Conservation (phyloP, 2,329 filamentous ascomycete genomes). For the Nemania abortiva region DNA sequence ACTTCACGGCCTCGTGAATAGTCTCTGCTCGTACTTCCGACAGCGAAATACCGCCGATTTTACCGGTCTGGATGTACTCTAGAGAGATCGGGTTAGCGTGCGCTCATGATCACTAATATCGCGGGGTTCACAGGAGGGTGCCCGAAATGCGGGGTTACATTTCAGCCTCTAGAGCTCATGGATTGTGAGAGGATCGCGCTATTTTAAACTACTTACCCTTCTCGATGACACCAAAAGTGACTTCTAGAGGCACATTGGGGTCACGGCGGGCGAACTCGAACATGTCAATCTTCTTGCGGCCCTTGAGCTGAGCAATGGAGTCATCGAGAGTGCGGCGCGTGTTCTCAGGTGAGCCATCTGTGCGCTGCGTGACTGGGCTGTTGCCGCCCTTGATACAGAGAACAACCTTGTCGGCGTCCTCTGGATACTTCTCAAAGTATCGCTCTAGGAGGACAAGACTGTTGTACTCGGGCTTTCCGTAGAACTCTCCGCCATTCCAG, state of each 20-base stretch:
- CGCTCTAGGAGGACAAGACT: conserved; percentile 61
- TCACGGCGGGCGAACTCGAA: conserved; percentile 63
- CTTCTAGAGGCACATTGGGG: conserved; percentile 45
- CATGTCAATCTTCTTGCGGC: conserved; percentile 62
- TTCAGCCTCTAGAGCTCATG: no score
- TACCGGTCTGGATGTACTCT: no score
- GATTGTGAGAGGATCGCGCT: no score
- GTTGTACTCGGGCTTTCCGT: conserved; percentile 60
- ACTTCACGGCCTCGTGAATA: no score
- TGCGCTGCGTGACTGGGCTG: conserved; percentile 50
- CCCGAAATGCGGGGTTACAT: no score
- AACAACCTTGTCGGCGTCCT: conserved; percentile 62
- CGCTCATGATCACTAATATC: no score
- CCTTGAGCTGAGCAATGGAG: conserved; percentile 57
- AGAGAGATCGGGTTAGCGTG: no score
- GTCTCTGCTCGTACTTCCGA: no score
- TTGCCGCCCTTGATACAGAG: conserved; percentile 63
- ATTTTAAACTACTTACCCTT: no score
- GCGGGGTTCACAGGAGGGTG: no score
- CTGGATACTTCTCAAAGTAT: conserved; percentile 64
- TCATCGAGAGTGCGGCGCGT: conserved; percentile 59
- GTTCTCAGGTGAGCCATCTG: conserved; percentile 56
- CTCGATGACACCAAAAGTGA: no score
- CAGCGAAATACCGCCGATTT: no score
- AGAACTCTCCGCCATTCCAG: conserved; percentile 41